phyloP scores from a whole-genome alignment of 2,329 filamentous ascomycete genomes.

The Penicillium carneum region DNA sequence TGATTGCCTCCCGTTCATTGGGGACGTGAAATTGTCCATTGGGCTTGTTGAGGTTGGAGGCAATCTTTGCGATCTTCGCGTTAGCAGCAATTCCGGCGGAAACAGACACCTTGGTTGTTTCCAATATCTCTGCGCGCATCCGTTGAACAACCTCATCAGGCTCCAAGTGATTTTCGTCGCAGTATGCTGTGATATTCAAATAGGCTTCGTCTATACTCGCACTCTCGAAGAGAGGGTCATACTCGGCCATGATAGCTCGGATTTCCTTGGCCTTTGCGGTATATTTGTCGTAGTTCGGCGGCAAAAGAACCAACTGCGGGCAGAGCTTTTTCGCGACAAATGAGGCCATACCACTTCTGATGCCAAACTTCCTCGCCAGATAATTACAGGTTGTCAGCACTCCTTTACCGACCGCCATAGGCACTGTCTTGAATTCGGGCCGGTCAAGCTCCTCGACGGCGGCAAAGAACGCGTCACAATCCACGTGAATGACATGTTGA shows the following conservation, averaged over 20 bases:
- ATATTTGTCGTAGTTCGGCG: slow-evolving; percentile 90
- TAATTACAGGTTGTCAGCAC: slow-evolving; percentile 83
- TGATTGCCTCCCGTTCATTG: slow-evolving; percentile 74
- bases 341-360: slow-evolving; percentile 91
- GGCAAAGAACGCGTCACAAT: slow-evolving; percentile 97
- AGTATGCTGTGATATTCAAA: slow-evolving; percentile 90
- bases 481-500: slow-evolving; percentile 86
- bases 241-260: slow-evolving; percentile 79
- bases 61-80: slow-evolving; percentile 91
- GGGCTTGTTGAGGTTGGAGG: slow-evolving; percentile 93
- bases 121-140: slow-evolving; percentile 77
- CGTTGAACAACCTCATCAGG: slow-evolving; percentile 78
- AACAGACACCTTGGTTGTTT: slow-evolving; percentile 81
- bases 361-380: slow-evolving; percentile 85
- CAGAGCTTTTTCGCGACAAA: slow-evolving; percentile 96
- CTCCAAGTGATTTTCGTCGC: slow-evolving; percentile 68
- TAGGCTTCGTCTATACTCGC: slow-evolving; percentile 97
- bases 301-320: slow-evolving; percentile 80
- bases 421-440: slow-evolving; percentile 82
- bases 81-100: slow-evolving; percentile 95
- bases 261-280: slow-evolving; percentile 87
- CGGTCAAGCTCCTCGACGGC: slow-evolving; percentile 86
- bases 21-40: slow-evolving; percentile 86
- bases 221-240: slow-evolving; percentile 89
- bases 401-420: slow-evolving; percentile 86